These are phyloP conservation scores for Condylostoma magnum DNA, from an alignment of 169 alveolate species.

Conservation along the genomic window DNA sequence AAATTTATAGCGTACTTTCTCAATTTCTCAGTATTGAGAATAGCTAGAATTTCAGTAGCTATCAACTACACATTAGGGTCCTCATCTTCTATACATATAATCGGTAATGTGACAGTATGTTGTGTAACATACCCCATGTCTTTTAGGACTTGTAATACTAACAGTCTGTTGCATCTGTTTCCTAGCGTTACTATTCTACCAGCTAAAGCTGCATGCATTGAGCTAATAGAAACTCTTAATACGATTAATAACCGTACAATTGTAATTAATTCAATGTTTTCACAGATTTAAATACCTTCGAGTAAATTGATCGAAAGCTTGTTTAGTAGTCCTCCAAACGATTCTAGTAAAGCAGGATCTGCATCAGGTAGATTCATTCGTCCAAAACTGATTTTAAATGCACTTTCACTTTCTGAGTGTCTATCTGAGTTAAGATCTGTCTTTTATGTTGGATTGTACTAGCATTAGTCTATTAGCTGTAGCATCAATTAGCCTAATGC, in stretches of 20 bases:
- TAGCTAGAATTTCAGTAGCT: conserved; percentile 7
- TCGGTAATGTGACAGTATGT: conserved; percentile 19
- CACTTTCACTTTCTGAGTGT: conserved; percentile 10
- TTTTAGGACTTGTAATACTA: conserved; percentile 10
- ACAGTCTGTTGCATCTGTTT: neutral
- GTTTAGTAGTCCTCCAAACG: neutral
- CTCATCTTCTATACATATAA: neutral
- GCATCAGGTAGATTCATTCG: neutral
- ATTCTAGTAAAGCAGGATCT: conserved; percentile 4
- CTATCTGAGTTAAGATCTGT: no score
- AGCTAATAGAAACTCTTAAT: neutral
- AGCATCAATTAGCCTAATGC: neutral
- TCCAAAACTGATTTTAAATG: conserved; percentile 19
- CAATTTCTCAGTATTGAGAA: conserved; percentile 1
- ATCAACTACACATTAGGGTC: neutral
- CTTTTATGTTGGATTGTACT: neutral
- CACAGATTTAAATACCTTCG: neutral
- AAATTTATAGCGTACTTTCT: conserved; percentile 24
- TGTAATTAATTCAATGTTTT: neutral
- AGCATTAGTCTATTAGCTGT: neutral
- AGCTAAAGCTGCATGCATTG: conserved; percentile 1
- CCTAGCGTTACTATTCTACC: neutral
- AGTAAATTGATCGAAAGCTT: neutral
- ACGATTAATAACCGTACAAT: neutral
- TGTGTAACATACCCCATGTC: conserved; percentile 21